Percentiles rank a stretch among this genome's conserved stretches.
Conservation (phyloP, 495 filamentous ascomycete species). For the Parmelia sp. region DNA sequence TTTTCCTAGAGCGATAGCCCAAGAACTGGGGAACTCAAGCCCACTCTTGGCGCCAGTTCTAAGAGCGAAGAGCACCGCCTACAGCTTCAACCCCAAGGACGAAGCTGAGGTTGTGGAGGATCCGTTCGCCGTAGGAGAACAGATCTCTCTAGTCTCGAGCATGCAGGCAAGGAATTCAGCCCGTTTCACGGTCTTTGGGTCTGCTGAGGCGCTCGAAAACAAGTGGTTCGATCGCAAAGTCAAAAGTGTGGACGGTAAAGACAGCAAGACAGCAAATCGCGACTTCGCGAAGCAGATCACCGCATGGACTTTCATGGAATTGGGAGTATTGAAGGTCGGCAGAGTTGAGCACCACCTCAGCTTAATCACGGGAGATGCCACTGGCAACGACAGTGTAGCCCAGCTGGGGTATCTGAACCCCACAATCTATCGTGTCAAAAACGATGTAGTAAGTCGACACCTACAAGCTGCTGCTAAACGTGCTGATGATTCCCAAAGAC, state of each 20-base stretch:
- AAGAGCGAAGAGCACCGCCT: slow-evolving; percentile 72
- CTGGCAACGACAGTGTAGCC: slow-evolving; percentile 33
- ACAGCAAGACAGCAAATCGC: slow-evolving; percentile 63
- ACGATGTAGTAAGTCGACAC: slow-evolving; percentile 69
- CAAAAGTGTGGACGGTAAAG: slow-evolving; percentile 47
- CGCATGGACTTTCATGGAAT: slow-evolving; percentile 90
- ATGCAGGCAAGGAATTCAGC: slow-evolving; percentile 92
- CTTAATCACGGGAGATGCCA: slow-evolving; percentile 36
- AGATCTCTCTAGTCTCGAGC: slow-evolving; percentile 73
- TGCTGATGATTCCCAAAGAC: slow-evolving; percentile 49
- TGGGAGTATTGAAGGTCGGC: slow-evolving; percentile 79
- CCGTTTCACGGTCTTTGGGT: slow-evolving; percentile 79
- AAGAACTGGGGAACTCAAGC: slow-evolving; percentile 68
- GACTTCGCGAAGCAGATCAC: slow-evolving; percentile 79
- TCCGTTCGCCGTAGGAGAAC: slow-evolving; percentile 73
- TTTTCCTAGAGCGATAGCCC: slow-evolving; percentile 71
- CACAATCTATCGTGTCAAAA: slow-evolving; percentile 91
- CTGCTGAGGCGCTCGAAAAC: slow-evolving; percentile 79
- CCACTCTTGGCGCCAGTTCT: slow-evolving; percentile 74
- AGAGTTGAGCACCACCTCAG: slow-evolving; percentile 73
- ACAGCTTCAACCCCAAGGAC: slow-evolving; percentile 92
- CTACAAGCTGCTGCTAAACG: slow-evolving; percentile 13
- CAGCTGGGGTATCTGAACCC: slow-evolving; percentile 59
- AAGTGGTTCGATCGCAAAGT: slow-evolving; percentile 84
- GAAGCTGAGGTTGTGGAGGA: slow-evolving; percentile 68